phyloP scores from a whole-genome alignment of 2,329 filamentous ascomycete species.

The Mollisiaceae sp. region DNA sequence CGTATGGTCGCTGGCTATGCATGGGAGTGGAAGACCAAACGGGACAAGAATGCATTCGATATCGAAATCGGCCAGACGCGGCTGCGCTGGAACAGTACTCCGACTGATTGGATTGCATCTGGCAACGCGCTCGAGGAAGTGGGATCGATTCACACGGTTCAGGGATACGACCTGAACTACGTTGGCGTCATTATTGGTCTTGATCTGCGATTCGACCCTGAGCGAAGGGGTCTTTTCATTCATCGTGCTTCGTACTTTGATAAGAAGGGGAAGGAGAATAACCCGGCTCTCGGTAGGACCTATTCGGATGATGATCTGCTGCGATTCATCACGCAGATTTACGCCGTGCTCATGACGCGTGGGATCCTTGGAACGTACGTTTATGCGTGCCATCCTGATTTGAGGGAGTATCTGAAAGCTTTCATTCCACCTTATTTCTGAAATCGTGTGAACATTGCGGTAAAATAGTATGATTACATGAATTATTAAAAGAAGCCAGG shows the following conservation, averaged over 20 bases:
- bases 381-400: conserved; percentile 23
- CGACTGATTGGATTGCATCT: conserved; percentile 23
- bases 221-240: conserved; percentile 26
- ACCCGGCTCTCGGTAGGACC: conserved; percentile 25
- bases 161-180: conserved; percentile 27
- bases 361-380: conserved; percentile 26
- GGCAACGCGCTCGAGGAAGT: conserved; percentile 26
- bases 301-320: conserved; percentile 29
- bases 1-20: conserved; percentile 25
- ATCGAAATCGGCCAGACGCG: conserved; percentile 25
- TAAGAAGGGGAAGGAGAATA: conserved; percentile 29
- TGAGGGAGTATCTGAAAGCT: conserved; percentile 26
- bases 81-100: conserved; percentile 22
- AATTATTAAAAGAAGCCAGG: no score
- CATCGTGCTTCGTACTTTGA: conserved; percentile 26
- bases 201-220: conserved; percentile 28
- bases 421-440: conserved; percentile 21
- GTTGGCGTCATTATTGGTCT: conserved; percentile 22
- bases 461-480: no score
- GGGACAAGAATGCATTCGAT: conserved; percentile 23
- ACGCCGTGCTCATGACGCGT: conserved; percentile 28
- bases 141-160: conserved; percentile 26
- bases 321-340: conserved; percentile 29
- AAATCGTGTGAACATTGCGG: neutral
- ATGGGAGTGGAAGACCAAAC: conserved; percentile 23